phyloP scores from a whole-genome alignment of 495 filamentous ascomycete species.

The Antarctomyces pellizariae region DNA sequence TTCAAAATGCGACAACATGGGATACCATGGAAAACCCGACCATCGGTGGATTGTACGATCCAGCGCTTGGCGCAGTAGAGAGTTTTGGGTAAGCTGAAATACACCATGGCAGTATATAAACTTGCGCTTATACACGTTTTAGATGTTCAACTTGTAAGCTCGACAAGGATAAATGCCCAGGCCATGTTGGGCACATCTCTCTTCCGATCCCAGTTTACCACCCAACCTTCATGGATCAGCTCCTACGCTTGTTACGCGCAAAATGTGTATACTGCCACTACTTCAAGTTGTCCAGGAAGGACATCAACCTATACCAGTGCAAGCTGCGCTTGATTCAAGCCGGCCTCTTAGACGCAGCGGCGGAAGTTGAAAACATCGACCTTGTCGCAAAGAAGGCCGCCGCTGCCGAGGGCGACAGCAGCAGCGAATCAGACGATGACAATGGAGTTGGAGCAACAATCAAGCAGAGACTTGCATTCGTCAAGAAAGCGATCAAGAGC shows the following conservation, averaged over 20 bases:
- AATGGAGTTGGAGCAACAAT: slow-evolving; percentile 30
- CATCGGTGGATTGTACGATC: slow-evolving; percentile 78
- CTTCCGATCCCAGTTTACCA: slow-evolving; percentile 84
- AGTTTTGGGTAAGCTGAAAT: too few species aligned
- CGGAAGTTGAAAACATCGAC: slow-evolving; percentile 36
- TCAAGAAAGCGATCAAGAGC: slow-evolving; percentile 34
- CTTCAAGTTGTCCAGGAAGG: slow-evolving; percentile 46
- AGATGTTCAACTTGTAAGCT: slow-evolving; percentile 84
- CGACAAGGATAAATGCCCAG: slow-evolving; percentile 56
- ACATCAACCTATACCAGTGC: slow-evolving; percentile 55
- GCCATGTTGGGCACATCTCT: slow-evolving; percentile 87
- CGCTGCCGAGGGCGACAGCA: slow-evolving; percentile 11
- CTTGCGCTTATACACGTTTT: too few species aligned
- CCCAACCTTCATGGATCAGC: slow-evolving; percentile 79
- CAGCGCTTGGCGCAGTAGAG: slow-evolving; percentile 84
- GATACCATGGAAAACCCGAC: slow-evolving; percentile 67
- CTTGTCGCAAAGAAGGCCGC: slow-evolving; percentile 12
- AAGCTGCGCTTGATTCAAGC: slow-evolving; percentile 71
- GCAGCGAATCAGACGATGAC: slow-evolving; percentile 14
- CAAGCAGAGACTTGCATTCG: slow-evolving; percentile 41
- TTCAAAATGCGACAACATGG: slow-evolving; percentile 74
- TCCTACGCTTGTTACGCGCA: slow-evolving; percentile 55
- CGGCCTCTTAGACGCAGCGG: slow-evolving; percentile 53
- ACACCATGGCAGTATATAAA: too few species aligned
- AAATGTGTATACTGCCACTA: slow-evolving; percentile 79